These are phyloP conservation scores for Silene latifolia DNA, from an alignment of 148 eudicot genomes.

Conservation along the genomic window DNA sequence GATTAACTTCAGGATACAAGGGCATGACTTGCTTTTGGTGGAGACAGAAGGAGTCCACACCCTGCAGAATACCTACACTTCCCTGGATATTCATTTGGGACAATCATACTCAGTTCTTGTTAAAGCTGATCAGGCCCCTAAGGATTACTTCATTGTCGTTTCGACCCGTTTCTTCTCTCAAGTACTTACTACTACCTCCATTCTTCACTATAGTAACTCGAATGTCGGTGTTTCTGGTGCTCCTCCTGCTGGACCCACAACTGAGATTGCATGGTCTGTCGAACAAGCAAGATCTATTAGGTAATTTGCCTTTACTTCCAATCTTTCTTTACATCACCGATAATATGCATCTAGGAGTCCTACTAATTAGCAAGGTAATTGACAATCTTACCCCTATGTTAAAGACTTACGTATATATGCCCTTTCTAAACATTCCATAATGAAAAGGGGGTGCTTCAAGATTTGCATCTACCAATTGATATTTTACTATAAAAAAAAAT, in stretches of 20 bases:
- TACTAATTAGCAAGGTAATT: too few relatives aligned
- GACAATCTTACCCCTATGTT: too few relatives aligned
- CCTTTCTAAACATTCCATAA: too few relatives aligned
- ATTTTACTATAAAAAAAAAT: too few relatives aligned
- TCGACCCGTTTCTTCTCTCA: constrained; percentile 60
- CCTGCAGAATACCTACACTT: constrained; percentile 44
- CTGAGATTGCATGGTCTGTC: constrained; percentile 51
- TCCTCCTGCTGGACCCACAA: constrained; percentile 64
- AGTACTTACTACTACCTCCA: constrained; percentile 47
- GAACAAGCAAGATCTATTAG: constrained; percentile 61
- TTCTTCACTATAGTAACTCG: constrained; percentile 56
- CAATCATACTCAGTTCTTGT: constrained; percentile 62
- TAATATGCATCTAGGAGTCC: too few relatives aligned
- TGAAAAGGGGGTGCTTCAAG: too few relatives aligned
- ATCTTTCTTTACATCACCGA: neutral
- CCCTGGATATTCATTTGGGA: constrained; percentile 65
- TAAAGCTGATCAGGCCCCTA: constrained; percentile 54
- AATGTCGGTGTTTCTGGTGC: constrained; percentile 34
- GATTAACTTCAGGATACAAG: constrained; percentile 61
- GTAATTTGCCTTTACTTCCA: constrained; percentile 18
- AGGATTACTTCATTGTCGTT: constrained; percentile 50
- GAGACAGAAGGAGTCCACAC: constrained; percentile 75
- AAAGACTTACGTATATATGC: too few relatives aligned
- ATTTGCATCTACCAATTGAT: too few relatives aligned
- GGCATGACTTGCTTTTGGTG: constrained; percentile 49